Base-by-base conservation (phyloP, 768 basidiomycete species). In the Mycena galopus region DNA sequence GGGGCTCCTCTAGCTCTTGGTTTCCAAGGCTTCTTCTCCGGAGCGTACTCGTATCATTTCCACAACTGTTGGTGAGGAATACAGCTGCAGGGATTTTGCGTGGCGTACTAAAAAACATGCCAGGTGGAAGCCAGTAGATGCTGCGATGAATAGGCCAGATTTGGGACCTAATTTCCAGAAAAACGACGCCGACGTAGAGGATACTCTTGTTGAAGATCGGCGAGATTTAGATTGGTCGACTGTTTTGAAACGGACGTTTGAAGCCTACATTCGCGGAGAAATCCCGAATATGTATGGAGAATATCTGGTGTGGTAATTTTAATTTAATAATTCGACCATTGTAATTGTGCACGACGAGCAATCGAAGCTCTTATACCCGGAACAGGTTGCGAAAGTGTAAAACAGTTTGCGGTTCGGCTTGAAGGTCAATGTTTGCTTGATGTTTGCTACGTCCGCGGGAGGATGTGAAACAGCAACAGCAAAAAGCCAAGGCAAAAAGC, bases 111-210 rank as follows among this genome's bases (percentile, higher is more conserved):
- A 62, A 32, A 16, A 23, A 33, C 55, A 16, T 44, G 12, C 42
- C 76, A 97, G 96, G 96, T 98, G 97, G 97, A 92, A 92, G 73
- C 94, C 96, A 6, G 97, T 98, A 74, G 97, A 99, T 81, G 88
- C 94, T 1, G 82, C 90, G 12, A 91, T 96, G n/a, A 97, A 98
- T 79, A 98, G 92, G 91, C 97, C 97, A 1, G 97, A 98, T 78
- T 88, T 99, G 35, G 97, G 97, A 2, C 85, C 89, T 19, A 72
- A 57, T 32, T 75, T 75, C 58, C 29, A 11, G 23, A 1, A 61
- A 27, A 74, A 64, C 14, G 50, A 5, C 51, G 51, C 57, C 29
- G 60, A 72, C 71, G 78, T 87, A n/a, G 82, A 79, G 29, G 85
- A 89, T 65, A 89, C 91, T 76, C 81, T 81, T 59, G 84, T 81